These are phyloP conservation scores for Jacaranda mimosifolia DNA, from an alignment of 257 asterid genomes.

Conservation along the genomic window DNA sequence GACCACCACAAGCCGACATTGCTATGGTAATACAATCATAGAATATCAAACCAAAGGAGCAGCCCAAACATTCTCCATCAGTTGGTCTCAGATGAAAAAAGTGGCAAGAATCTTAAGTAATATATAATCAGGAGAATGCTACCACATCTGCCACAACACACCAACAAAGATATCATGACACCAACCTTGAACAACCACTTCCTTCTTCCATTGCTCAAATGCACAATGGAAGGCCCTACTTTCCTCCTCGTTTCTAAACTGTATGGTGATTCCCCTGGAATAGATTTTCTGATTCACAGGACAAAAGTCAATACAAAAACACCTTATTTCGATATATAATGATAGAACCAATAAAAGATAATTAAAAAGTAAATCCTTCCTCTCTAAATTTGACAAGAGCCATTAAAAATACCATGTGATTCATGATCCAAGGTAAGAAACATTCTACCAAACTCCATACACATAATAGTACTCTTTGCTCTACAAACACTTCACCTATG, in stretches of 20 bases:
- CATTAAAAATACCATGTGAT: conserved; percentile 9
- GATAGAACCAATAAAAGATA: background rate
- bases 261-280: conserved; percentile 90
- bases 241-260: conserved; percentile 90
- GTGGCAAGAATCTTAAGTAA: conserved; percentile 11
- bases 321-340: conserved; percentile 36
- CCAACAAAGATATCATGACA: conserved; percentile 38
- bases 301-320: conserved; percentile 47
- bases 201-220: conserved; percentile 94
- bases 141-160: conserved; percentile 29
- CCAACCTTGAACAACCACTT: conserved; percentile 83
- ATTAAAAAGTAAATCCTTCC: background rate
- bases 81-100: conserved; percentile 20
- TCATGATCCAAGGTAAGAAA: background rate
- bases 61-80: background rate
- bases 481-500: conserved; percentile 10
- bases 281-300: conserved; percentile 78
- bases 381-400: conserved; percentile 3
- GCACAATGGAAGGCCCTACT: conserved; percentile 92
- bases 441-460: conserved; percentile 22
- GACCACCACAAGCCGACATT: conserved; percentile 19
- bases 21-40: conserved; percentile 17
- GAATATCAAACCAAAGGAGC: conserved; percentile 27
- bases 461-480: background rate
- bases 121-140: conserved; percentile 18